These are phyloP conservation scores for Penicillium macrosclerotiorum DNA, from an alignment of 495 filamentous ascomycete genomes.

Conservation along the genomic window DNA sequence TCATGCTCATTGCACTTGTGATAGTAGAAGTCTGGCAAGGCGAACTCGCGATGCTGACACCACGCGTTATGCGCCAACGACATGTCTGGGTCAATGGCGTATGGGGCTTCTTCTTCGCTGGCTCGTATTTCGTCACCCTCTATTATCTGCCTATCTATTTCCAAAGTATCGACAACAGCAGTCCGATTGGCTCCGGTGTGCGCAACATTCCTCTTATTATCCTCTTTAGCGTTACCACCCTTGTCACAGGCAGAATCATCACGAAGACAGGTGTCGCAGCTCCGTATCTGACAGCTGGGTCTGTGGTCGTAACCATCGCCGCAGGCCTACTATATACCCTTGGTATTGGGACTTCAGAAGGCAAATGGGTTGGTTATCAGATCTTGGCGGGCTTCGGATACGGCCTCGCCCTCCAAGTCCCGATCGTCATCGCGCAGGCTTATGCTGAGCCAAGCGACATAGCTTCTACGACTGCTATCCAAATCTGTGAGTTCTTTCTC, in stretches of 20 bases:
- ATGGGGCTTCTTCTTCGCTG: conserved; percentile 37
- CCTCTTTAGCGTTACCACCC: conserved; percentile 22
- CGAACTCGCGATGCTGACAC: conserved; percentile 31
- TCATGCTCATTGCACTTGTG: conserved; percentile 26
- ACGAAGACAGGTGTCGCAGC: conserved; percentile 2
- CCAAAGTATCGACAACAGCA: conserved; percentile 47
- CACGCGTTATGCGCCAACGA: conserved; percentile 30
- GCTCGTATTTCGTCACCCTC: conserved; percentile 45
- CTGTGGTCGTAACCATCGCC: conserved; percentile 42
- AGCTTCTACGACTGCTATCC: conserved; percentile 17
- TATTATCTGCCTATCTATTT: conserved; percentile 67
- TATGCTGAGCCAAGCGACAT: conserved; percentile 14
- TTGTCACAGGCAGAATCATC: conserved; percentile 3
- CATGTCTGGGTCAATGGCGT: neutral
- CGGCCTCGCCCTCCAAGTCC: conserved; percentile 30
- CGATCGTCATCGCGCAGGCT: conserved; percentile 28
- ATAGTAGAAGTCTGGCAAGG: conserved; percentile 31
- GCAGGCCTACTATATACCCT: conserved; percentile 47
- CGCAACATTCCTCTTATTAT: conserved; percentile 52
- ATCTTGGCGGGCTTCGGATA: conserved; percentile 30
- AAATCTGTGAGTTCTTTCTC: conserved; percentile 11
- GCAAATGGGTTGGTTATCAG: conserved; percentile 43
- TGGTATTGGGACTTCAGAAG: conserved; percentile 16
- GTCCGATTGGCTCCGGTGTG: conserved; percentile 49
- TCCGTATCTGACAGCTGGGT: conserved; percentile 31